Percentiles rank a stretch among this genome's conserved stretches.
Evolutionary conservation across 768 basidiomycete species (phyloP).

Genomic region (Pleurotus djamor): DNA sequence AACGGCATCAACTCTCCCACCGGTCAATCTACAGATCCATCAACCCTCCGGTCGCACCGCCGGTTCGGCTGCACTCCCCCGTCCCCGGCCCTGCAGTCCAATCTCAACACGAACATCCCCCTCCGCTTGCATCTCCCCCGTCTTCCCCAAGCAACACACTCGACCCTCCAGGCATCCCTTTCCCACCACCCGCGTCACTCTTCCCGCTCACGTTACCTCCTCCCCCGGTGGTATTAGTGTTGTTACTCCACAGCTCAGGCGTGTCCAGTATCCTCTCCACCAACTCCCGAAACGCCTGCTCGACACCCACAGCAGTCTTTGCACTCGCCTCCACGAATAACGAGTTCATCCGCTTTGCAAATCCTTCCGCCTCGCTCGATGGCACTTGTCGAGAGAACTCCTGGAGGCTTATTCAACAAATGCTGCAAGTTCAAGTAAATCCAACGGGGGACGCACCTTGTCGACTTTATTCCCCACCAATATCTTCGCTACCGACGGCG

Average conservation of each 20-base stretch:
- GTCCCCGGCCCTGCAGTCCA: no score
- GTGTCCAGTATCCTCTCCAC: slow-evolving; percentile 83
- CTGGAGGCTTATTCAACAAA: slow-evolving; percentile 30
- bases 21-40: no score
- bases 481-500: slow-evolving; percentile 84
- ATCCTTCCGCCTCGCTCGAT: slow-evolving; percentile 71
- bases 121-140: no score
- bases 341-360: slow-evolving; percentile 79
- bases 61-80: no score
- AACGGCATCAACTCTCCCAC: no score
- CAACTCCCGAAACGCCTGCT: slow-evolving; percentile 68
- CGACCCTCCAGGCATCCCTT: no score
- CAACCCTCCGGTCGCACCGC: no score
- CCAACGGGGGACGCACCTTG: slow-evolving; percentile 48
- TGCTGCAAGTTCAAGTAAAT: not conserved
- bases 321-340: slow-evolving; percentile 93
- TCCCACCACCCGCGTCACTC: no score
- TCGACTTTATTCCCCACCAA: slow-evolving; percentile 95
- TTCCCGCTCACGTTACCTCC: no score
- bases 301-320: slow-evolving; percentile 85
- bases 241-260: slow-evolving; percentile 64
- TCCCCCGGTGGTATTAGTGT: no score
- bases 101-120: no score
- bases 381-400: slow-evolving; percentile 90
- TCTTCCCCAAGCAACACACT: no score